Evolutionary conservation across 139 green algal genomes (phyloP), one percentile per base, ranked within the genome.

Genomic region (Bryopsis sp.): DNA sequence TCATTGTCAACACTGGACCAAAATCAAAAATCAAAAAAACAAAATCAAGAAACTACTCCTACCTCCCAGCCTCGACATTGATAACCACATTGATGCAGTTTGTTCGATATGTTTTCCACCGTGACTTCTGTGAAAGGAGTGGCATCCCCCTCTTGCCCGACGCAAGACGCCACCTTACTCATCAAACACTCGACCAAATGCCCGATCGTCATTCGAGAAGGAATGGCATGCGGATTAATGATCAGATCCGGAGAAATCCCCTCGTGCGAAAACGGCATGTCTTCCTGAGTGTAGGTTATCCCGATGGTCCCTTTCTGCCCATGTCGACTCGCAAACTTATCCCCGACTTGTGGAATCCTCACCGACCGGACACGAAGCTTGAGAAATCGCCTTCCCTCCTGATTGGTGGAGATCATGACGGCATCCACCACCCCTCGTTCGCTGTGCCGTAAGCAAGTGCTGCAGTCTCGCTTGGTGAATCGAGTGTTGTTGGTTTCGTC

Each of bases 211-310:
- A 99, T 99, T 73, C 95, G 95, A 5, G 84, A 95, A 37, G 95
- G 95, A 72, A 99, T 97, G 73, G 94, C 95, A 74, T 98, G 93
- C 11, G 93, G 93, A 82, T 98, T 98, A 74, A 98, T 92, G 79
- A 98, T 97, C 70, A 98, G 86, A 83, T 98, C 93, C 3, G 93
- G 93, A 29, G 84, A 80, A 64, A 97, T 96, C 76, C 93, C 89
- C 71, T 96, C 88, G 54, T 75, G 57, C 35, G 32, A 85, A 69
- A 89, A 93, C 11, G 88, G 85, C 85, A 92, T 91, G 79, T 91
- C 83, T 74, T 87, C 81, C 78, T 85, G 77, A 0, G 92, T 95
- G 87, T 97, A 99, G 2, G 90, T 97, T 77, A 99, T 98, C 57
- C 93, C 93, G 46, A 96, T 83, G 36, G 92, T 97, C 38, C 93